These are phyloP conservation scores for Amborella trichopoda DNA, from an alignment of 164 flowering plant species.

Conservation along the genomic window DNA sequence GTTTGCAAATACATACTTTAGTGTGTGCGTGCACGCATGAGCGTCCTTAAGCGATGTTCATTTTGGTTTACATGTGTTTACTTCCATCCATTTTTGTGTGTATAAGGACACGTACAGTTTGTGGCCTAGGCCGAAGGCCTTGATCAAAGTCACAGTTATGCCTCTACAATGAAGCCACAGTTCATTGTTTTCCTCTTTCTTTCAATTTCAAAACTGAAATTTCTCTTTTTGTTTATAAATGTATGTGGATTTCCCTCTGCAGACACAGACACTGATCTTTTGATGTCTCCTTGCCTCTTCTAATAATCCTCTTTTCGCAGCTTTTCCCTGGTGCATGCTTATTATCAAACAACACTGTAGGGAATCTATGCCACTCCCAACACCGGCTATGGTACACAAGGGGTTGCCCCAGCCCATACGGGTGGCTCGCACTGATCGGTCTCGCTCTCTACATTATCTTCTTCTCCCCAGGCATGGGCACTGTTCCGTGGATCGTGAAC, in stretches of 20 bases:
- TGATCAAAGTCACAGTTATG: not conserved
- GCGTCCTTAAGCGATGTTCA: too few species aligned
- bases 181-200: not conserved
- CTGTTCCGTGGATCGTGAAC: slow-evolving; percentile 83
- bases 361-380: slow-evolving; percentile 20
- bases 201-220: not conserved
- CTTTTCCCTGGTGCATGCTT: slow-evolving; percentile 65
- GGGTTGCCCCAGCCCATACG: slow-evolving; percentile 73
- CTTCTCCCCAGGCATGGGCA: slow-evolving; percentile 90
- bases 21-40: too few species aligned
- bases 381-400: slow-evolving; percentile 37
- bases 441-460: slow-evolving; percentile 55
- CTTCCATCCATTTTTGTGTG: too few species aligned
- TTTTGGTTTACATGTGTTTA: too few species aligned
- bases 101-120: too few species aligned
- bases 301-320: slow-evolving; percentile 17
- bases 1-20: too few species aligned
- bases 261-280: not conserved
- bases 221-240: too few species aligned
- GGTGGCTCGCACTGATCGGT: slow-evolving; percentile 42
- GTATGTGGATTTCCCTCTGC: not conserved
- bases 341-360: slow-evolving; percentile 3
- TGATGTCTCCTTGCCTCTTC: not conserved
- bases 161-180: not conserved
- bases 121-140: too few species aligned